Evolutionary conservation across 2,329 filamentous ascomycete genomes (phyloP), one percentile per base, ranked within the genome.

Genomic region (Sclerotinia trifoliorum): DNA sequence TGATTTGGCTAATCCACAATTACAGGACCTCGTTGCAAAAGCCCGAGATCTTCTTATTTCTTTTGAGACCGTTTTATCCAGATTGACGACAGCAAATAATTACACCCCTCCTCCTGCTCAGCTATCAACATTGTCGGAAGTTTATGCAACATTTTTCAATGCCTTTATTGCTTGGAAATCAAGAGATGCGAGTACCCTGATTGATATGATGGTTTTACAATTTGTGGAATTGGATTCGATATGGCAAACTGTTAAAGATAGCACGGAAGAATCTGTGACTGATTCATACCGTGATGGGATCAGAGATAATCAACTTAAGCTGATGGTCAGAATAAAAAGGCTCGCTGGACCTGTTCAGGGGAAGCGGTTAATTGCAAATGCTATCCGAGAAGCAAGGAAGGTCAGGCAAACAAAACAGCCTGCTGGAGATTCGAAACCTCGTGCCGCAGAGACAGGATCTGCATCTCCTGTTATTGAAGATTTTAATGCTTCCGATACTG

Each of bases 91-190:
- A 1, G 84, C 84, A 72, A 93, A 92, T 77, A 85, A 85, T 71
- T 91, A 88, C 76, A 89, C 85, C 0, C 85, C 89, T 55, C 88
- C 88, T 0, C 85, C 86, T 0, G 85, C 84, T 2, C 83, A 90
- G 52, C 81, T 85, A 42, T 85, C 87, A 65, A 83, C 85, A 1
- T 81, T 95, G 24, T 85, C 89, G 0, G 85, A 92, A 73, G 83
- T 87, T 1, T 92, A 94, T 75, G 86, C 89, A 44, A 86, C 88
- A 0, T 95, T 93, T 73, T 87, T 90, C 73, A 90, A 91, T 65
- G 90, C 90, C 1, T 94, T 95, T 75, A 90, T 92, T 70, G 88
- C 90, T 4, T 95, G 92, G 92, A 93, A 94, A 78, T 89, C 91
- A 1, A 86, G 91, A 65, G 92, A 94, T 76, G 92, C 90, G 0